phyloP scores from a whole-genome alignment of 1,139 yeast species.

The Geotrichum reessii region DNA sequence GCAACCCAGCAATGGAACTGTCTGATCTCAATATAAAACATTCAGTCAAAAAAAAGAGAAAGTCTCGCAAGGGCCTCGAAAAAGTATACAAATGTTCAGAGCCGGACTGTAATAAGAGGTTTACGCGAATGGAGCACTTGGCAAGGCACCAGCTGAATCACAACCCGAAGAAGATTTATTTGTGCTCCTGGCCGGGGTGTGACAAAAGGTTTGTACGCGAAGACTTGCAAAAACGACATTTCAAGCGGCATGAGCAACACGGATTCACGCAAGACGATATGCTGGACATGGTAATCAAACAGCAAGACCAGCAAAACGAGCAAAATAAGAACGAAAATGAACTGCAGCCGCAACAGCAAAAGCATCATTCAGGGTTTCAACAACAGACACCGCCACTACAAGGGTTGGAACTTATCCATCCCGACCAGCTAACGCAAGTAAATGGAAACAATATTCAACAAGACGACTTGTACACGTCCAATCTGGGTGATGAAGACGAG shows the following conservation, averaged over 20 bases:
- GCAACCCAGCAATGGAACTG: background rate
- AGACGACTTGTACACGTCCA: background rate
- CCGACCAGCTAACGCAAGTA: background rate
- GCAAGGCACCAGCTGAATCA: constrained; percentile 19
- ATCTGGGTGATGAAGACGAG: background rate
- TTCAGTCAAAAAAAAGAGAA: constrained; percentile 16
- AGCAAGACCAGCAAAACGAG: background rate
- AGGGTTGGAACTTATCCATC: background rate
- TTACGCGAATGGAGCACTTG: constrained; percentile 48
- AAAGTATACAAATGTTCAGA: constrained; percentile 43
- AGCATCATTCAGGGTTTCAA: background rate
- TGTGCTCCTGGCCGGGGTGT: constrained; percentile 18
- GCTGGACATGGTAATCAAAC: background rate
- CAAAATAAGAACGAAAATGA: background rate
- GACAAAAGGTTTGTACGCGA: constrained; percentile 17
- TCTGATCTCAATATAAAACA: background rate
- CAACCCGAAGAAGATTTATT: constrained; percentile 15
- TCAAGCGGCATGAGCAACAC: constrained; percentile 12
- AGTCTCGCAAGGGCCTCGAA: constrained; percentile 34
- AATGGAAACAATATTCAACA: background rate
- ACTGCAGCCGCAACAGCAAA: background rate
- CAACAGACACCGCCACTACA: background rate
- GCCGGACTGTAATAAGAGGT: constrained; percentile 54
- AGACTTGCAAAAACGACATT: constrained; percentile 16
- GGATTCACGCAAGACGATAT: background rate